These are phyloP conservation scores for Ustilago esculenta DNA, from an alignment of 1,284 basidiomycete genomes.

Conservation along the genomic window DNA sequence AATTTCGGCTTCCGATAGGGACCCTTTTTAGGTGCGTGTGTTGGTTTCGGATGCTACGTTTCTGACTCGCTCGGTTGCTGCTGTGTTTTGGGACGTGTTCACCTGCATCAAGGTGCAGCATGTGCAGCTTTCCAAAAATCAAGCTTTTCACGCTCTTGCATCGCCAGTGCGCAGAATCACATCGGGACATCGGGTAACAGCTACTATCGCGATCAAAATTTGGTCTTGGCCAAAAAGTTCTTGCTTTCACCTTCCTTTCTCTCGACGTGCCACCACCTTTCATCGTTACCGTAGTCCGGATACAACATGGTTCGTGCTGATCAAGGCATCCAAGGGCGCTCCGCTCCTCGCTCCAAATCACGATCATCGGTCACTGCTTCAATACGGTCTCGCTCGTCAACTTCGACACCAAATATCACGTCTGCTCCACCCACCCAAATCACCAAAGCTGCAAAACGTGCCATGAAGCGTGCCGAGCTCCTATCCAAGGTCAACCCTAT, in stretches of 20 bases:
- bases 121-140: neutral
- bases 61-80: neutral
- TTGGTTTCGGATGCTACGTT: slow-evolving; percentile 14
- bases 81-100: slow-evolving; percentile 9
- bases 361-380: slow-evolving; percentile 30
- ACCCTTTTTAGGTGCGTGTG: slow-evolving; percentile 8
- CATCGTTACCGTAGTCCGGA: neutral
- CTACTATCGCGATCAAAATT: slow-evolving; percentile 24
- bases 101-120: slow-evolving; percentile 2
- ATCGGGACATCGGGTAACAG: slow-evolving; percentile 6
- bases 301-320: slow-evolving; percentile 29
- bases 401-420: slow-evolving; percentile 12
- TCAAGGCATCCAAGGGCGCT: slow-evolving; percentile 34
- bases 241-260: neutral
- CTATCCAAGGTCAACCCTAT: slow-evolving; percentile 38
- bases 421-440: slow-evolving; percentile 33
- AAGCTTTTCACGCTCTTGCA: slow-evolving; percentile 4
- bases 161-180: too few species aligned
- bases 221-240: slow-evolving; percentile 10
- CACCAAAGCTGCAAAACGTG: slow-evolving; percentile 53
- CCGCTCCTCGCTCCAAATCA: slow-evolving; percentile 33
- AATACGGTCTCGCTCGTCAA: slow-evolving; percentile 15
- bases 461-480: slow-evolving; percentile 49
- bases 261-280: neutral
- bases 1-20: neutral